Evolutionary conservation across 257 asterid species (phyloP).

Genomic region (Schizonepeta tenuifolia): DNA sequence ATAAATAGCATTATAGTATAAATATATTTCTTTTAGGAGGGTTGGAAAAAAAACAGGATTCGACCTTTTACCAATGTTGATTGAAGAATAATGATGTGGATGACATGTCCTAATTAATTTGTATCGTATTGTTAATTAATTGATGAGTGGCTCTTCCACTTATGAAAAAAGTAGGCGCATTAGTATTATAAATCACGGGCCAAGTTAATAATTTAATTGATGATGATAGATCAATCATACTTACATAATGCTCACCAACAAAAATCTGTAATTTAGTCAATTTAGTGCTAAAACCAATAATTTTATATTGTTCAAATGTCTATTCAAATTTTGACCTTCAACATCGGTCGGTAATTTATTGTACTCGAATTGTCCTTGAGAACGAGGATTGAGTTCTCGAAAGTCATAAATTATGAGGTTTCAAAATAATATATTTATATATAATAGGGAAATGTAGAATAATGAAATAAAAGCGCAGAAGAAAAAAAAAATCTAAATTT

Average conservation of each 20-base stretch:
- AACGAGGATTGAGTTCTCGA: background rate
- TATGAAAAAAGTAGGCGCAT: constrained; percentile 18
- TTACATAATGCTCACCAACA: background rate
- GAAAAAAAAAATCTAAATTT: background rate
- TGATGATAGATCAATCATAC: constrained; percentile 24
- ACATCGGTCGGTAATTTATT: background rate
- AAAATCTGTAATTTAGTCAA: background rate
- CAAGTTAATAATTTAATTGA: constrained; percentile 12
- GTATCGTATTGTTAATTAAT: background rate
- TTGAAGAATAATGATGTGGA: constrained; percentile 34
- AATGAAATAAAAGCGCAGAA: background rate
- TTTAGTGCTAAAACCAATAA: background rate
- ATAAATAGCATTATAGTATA: constrained; percentile 4
- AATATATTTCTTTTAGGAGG: background rate
- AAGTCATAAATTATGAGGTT: background rate
- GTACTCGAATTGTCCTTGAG: background rate
- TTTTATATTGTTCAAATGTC: background rate
- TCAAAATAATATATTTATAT: no score
- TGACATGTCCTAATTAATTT: constrained; percentile 13
- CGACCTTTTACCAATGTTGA: constrained; percentile 20
- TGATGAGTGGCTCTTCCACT: constrained; percentile 40
- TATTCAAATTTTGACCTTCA: background rate
- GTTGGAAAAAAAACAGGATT: background rate
- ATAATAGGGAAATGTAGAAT: background rate
- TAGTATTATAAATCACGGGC: constrained; percentile 10